phyloP scores from a whole-genome alignment of 352 stramenopile genomes.

The Peronospora destructor region DNA sequence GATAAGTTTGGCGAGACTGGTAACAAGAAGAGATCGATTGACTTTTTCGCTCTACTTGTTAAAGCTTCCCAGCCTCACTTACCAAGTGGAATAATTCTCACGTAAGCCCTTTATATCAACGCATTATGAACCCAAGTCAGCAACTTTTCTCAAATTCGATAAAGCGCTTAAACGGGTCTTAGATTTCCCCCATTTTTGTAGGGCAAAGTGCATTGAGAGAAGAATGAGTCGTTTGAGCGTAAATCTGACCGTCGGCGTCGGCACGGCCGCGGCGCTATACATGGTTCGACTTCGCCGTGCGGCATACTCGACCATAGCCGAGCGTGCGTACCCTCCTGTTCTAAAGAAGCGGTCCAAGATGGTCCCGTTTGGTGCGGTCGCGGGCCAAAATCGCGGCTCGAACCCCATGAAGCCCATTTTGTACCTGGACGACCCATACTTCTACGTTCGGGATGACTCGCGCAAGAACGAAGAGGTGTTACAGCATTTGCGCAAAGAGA shows the following conservation, averaged over 20 bases:
- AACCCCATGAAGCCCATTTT: constrained; percentile 87
- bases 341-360: constrained; percentile 70
- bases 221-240: constrained; percentile 53
- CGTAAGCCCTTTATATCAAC: too few species aligned
- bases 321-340: constrained; percentile 42
- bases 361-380: constrained; percentile 76
- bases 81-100: too few species aligned
- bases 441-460: constrained; percentile 92
- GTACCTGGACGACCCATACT: constrained; percentile 91
- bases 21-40: too few species aligned
- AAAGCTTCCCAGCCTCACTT: too few species aligned
- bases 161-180: background rate
- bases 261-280: constrained; percentile 47
- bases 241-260: constrained; percentile 50
- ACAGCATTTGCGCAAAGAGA: constrained; percentile 89
- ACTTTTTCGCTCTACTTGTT: too few species aligned
- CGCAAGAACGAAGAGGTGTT: constrained; percentile 89
- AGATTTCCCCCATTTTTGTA: background rate
- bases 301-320: constrained; percentile 50
- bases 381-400: constrained; percentile 68
- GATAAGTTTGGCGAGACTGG: too few species aligned
- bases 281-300: constrained; percentile 48
- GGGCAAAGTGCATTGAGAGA: background rate
- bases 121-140: background rate
- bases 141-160: background rate